Evolutionary conservation across 2,329 filamentous ascomycete genomes (phyloP), one percentile per base, ranked within the genome.

Genomic region (Helotiales sp.): DNA sequence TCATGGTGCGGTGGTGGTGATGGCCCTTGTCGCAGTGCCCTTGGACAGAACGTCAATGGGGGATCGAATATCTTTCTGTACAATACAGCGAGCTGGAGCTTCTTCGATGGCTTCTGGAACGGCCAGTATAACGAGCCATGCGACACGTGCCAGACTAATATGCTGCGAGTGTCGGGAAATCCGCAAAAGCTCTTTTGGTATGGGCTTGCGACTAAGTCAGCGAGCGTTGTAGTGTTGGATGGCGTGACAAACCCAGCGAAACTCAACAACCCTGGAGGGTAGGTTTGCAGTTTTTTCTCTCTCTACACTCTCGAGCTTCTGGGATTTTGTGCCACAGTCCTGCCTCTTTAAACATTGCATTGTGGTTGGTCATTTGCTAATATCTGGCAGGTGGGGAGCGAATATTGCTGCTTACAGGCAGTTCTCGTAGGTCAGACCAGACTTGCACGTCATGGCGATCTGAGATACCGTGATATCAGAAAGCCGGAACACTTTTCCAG

Each of bases 1-100:
- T 70, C 66, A 59, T 77, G 73, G 40, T 79, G 75, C 58, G 71
- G 65, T 6, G 64, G 68, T 20, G 59, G 28, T 11, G 59, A 62
- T 32, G n/a, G 30, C 11, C 34, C 54, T 5, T 78, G 77, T 63
- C 74, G 73, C 55, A 74, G 76, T 17, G 69, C 73, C 2, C 75
- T 74, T 67, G 74, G 64, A 6, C 47, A 72, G 43, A 59, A 72
- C 61, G 70, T 76, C 49, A 60, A 68, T 15, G 66, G 69, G 30
- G 71, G 70, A 32, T 72, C 55, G 20, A 73, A 77, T 24, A 63
- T 78, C 26, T 74, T 77, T 37, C 70, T 78, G 43, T 77, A 79
- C 50, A 77, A 77, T 7, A 74, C 77, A 24, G 78, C 74, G 1
- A 71, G 78, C 63, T 80, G 78, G 78, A 75, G 74, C 28, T 80